A percentile compares a stretch with the other conserved stretches of the same genome.
Evolutionary conservation across 2,329 filamentous ascomycete genomes (phyloP).

Genomic region (Colletotrichum sp.): DNA sequence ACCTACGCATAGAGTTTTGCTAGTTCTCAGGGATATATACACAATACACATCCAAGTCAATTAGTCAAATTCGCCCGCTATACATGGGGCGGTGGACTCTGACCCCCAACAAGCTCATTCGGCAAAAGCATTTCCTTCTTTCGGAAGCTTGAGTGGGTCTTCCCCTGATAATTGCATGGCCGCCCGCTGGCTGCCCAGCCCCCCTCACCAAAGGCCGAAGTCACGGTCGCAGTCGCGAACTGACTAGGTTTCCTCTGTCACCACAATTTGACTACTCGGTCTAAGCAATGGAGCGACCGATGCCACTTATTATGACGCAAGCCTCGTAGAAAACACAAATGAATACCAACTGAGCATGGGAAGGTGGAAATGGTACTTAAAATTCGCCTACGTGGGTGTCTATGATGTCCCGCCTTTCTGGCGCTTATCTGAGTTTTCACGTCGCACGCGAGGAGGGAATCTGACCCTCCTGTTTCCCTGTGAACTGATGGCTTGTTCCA

Average conservation of each 20-base stretch:
- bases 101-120: background rate
- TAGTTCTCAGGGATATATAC: background rate
- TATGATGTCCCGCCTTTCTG: background rate
- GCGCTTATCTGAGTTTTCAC: background rate
- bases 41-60: background rate
- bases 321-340: too few species aligned
- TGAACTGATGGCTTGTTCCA: background rate
- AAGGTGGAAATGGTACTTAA: too few species aligned
- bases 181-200: background rate
- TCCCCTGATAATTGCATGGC: background rate
- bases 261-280: background rate
- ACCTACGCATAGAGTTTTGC: background rate
- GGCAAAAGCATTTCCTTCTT: background rate
- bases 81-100: too few species aligned
- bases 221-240: background rate
- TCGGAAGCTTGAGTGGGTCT: background rate
- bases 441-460: background rate
- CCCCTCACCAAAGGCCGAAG: background rate
- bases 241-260: background rate
- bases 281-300: background rate
- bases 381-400: background rate
- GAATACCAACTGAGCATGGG: too few species aligned
- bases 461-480: background rate
- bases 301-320: background rate
- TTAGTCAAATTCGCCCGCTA: too few species aligned